phyloP scores from a whole-genome alignment of 2,329 filamentous ascomycete genomes.

The Simplicillium aogashimaense region DNA sequence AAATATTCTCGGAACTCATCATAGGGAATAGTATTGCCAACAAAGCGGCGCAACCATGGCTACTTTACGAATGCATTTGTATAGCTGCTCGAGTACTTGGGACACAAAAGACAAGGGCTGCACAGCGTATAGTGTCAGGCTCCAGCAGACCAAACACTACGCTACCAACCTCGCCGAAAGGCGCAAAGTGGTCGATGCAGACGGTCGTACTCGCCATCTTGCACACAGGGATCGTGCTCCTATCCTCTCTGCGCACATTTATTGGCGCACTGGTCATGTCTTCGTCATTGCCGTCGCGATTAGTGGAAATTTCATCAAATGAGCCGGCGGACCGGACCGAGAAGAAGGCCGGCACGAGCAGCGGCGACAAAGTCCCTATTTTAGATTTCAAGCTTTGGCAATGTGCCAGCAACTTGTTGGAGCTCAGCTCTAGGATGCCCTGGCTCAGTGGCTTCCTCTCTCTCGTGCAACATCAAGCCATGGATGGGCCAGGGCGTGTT shows the following conservation, averaged over 20 bases:
- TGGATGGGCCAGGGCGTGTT: slow-evolving; percentile 65
- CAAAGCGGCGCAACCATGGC: slow-evolving; percentile 77
- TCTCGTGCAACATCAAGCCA: slow-evolving; percentile 63
- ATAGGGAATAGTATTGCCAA: slow-evolving; percentile 72
- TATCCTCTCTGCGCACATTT: slow-evolving; percentile 56
- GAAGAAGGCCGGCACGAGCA: slow-evolving; percentile 12
- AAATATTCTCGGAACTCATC: slow-evolving; percentile 85
- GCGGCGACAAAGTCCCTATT: slow-evolving; percentile 47
- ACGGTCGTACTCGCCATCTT: slow-evolving; percentile 45
- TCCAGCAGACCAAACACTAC: not conserved
- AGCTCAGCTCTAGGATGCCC: slow-evolving; percentile 75
- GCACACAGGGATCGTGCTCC: slow-evolving; percentile 43
- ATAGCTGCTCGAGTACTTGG: slow-evolving; percentile 47
- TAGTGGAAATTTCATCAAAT: slow-evolving; percentile 14
- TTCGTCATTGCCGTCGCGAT: slow-evolving; percentile 53
- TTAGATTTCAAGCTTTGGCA: slow-evolving; percentile 70
- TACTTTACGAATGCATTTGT: slow-evolving; percentile 75
- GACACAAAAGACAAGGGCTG: slow-evolving; percentile 16
- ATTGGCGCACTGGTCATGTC: slow-evolving; percentile 56
- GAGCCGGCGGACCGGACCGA: slow-evolving; percentile 5
- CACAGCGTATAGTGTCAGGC: slow-evolving; percentile 7
- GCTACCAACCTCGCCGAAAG: not conserved
- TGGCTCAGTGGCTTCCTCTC: slow-evolving; percentile 74
- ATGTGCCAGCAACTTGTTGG: slow-evolving; percentile 61
- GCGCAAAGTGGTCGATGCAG: slow-evolving; percentile 27